Conservation (phyloP, 441 rosid species). For the Populus tomentosa region DNA sequence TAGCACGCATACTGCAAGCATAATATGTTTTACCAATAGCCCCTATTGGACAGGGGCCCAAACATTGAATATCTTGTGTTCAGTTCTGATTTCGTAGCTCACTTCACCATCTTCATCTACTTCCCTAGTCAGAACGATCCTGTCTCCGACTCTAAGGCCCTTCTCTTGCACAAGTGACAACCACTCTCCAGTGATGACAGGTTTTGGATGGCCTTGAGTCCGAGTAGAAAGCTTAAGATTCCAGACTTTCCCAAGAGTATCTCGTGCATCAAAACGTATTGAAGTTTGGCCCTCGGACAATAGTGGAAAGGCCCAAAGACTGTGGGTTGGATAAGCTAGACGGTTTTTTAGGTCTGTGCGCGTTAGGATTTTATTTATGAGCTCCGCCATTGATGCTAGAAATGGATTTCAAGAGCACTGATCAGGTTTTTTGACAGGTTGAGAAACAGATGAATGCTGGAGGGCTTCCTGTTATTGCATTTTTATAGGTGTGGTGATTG, state of each 20-base stretch:
- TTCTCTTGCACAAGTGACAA: not conserved
- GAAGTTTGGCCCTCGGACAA: not conserved
- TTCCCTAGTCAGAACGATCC: not conserved
- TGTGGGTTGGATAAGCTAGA: not conserved
- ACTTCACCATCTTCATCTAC: too few relatives aligned
- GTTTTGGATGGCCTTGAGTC: not conserved
- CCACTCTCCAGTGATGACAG: not conserved
- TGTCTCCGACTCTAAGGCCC: not conserved
- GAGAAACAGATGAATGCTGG: not conserved
- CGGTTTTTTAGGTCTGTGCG: not conserved
- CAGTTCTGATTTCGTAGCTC: too few relatives aligned
- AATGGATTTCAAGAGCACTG: not conserved
- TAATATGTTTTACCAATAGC: too few relatives aligned
- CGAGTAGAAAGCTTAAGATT: not conserved
- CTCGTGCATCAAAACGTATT: too few relatives aligned
- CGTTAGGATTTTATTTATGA: not conserved
- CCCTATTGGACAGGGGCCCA: not conserved
- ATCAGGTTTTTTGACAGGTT: too few relatives aligned
- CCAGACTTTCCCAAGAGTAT: not conserved
- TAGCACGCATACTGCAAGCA: not conserved
- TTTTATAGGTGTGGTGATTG: not conserved
- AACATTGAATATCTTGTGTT: not conserved
- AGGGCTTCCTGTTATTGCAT: not conserved
- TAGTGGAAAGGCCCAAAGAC: not conserved
- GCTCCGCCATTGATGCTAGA: not conserved